Conservation (phyloP, 768 basidiomycete genomes). For the Lyophyllum semitale region DNA sequence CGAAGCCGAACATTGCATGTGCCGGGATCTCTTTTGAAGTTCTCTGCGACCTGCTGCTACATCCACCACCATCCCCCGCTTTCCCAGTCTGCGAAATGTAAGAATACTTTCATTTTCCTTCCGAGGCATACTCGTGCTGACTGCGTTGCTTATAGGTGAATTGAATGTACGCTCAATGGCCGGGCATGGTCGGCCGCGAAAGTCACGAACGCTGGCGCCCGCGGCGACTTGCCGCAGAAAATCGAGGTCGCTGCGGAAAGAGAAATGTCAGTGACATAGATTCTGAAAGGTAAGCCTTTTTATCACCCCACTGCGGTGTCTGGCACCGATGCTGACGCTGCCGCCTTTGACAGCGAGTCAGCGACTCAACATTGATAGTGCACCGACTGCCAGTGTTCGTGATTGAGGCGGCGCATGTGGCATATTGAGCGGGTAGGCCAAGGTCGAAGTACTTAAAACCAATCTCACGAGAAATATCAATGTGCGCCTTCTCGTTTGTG, state of each 20-base stretch:
- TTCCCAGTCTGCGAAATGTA: too few species aligned
- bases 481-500: constrained; percentile 39
- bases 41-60: too few species aligned
- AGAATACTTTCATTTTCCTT: too few species aligned
- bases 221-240: constrained; percentile 86
- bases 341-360: constrained; percentile 50
- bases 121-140: too few species aligned
- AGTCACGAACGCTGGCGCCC: constrained; percentile 94
- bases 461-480: constrained; percentile 91
- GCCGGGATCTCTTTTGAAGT: too few species aligned
- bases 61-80: too few species aligned
- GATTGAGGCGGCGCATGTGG: constrained; percentile 79
- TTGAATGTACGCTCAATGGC: too few species aligned
- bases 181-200: constrained; percentile 83
- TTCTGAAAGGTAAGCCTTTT: constrained; percentile 54
- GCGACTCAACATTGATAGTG: constrained; percentile 97
- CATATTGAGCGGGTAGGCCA: constrained; percentile 88
- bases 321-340: neutral
- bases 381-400: constrained; percentile 87
- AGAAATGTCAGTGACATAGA: constrained; percentile 88
- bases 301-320: too few species aligned
- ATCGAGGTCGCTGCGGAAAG: constrained; percentile 89
- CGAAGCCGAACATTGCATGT: too few species aligned
- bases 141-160: too few species aligned
- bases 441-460: constrained; percentile 89